Percentiles rank a stretch among this genome's conserved stretches.
Evolutionary conservation across 441 rosid species (phyloP).

Genomic region (Flueggea neowawraea): DNA sequence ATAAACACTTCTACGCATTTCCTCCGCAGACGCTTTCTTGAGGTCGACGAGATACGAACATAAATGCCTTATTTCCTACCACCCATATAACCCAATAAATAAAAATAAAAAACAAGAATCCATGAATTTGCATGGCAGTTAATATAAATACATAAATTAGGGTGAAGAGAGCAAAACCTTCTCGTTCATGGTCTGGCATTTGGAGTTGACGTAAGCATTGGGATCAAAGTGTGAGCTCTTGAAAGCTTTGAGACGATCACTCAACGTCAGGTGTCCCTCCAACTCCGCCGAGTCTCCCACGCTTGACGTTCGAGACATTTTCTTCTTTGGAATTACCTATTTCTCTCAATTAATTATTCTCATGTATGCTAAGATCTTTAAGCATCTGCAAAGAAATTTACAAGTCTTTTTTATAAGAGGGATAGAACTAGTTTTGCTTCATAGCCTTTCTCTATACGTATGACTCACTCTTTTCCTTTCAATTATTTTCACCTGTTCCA

Average conservation of each 20-base stretch:
- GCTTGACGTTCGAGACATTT: constrained; percentile 31
- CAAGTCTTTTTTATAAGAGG: no score
- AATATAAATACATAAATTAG: neutral
- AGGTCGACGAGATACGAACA: constrained; percentile 64
- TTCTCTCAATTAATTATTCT: neutral
- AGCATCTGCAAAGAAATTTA: no score
- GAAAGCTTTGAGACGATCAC: constrained; percentile 69
- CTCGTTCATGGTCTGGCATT: constrained; percentile 71
- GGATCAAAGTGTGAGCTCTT: constrained; percentile 65
- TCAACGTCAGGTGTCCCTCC: constrained; percentile 51
- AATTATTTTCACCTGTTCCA: neutral
- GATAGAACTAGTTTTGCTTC: no score
- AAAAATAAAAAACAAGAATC: no score
- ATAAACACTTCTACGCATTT: constrained; percentile 94
- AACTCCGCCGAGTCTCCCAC: constrained; percentile 59
- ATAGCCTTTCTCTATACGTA: neutral
- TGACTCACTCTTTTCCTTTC: constrained; percentile 2
- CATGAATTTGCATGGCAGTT: no score
- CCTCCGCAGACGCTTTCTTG: constrained; percentile 95
- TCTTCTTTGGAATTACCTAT: neutral
- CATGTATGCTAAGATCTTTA: neutral
- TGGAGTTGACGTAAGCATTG: constrained; percentile 52
- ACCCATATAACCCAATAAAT: constrained; percentile 4
- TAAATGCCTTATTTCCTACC: constrained; percentile 74
- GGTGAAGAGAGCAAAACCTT: constrained; percentile 37